Evolutionary conservation across 805 yeast genomes (phyloP), one percentile per base, ranked within the genome.

Genomic region (Teunomyces funiuensis): DNA sequence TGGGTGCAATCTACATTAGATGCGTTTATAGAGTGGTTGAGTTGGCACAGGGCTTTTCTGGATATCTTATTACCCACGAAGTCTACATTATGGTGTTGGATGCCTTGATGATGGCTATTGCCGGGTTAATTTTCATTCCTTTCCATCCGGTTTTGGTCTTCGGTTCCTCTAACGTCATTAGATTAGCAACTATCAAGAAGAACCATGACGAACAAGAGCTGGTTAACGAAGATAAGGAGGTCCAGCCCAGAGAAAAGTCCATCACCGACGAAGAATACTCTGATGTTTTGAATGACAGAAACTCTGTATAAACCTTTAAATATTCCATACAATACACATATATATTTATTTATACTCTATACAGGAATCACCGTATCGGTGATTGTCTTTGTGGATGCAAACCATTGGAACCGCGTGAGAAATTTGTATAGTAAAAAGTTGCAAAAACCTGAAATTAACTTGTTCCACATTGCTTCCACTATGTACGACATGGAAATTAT

Each of bases 71-170:
- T 26, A 46, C 52, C 1, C 67, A 65, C 45, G 74, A 69, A 46
- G 63, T 57, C 4, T 68, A 45, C 46, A 37, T 69, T 26, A 61
- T 67, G 69, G 58, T 57, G 2, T 60, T 69, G 31, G 74, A 69
- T 46, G 71, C 73, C 0, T 36, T 54, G 3, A 61, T 69, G 71
- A 55, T 68, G 28, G 63, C 69, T 3, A 41, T 65, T 17, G 60
- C 65, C 6, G 72, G 71, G 6, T 31, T 67, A 13, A 45, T 66
- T 7, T 63, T 67, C 33, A 43, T 66, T 27, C 63, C 65, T 1
- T 69, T 68, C 63, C 74, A 68, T 49, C 74, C 73, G 5, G 59
- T 58, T 5, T 56, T 58, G 49, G 66, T 58, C 1, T 55, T 66
- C 36, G 73, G 74, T 16, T 28, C 45, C 4, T 46, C 36, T 10